These are phyloP conservation scores for Tricholoma terreum DNA, from an alignment of 768 basidiomycete genomes.

Conservation along the genomic window DNA sequence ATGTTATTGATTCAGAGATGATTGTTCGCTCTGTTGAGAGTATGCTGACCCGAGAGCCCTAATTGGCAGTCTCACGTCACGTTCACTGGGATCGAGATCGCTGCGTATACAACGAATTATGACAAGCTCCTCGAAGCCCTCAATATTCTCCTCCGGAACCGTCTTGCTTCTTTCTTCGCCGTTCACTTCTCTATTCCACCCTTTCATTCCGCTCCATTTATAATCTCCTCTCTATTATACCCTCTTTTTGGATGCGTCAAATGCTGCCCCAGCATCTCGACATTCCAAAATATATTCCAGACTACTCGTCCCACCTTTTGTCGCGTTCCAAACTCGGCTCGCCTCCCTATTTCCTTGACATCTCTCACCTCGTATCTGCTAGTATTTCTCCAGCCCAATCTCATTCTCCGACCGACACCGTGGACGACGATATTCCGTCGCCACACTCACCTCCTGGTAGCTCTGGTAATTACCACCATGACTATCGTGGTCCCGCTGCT, in stretches of 20 bases:
- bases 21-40: too few relatives aligned
- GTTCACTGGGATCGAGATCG: conserved; percentile 32
- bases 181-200: conserved; percentile 1
- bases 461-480: conserved; percentile 31
- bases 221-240: conserved; percentile 11
- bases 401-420: conserved; percentile 32
- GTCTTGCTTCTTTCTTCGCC: conserved; percentile 13
- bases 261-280: conserved; percentile 25
- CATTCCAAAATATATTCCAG: conserved; percentile 23
- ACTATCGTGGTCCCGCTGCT: conserved; percentile 23
- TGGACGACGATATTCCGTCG: conserved; percentile 32
- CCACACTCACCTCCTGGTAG: conserved; percentile 30
- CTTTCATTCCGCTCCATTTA: conserved; percentile 16
- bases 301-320: conserved; percentile 14
- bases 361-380: conserved; percentile 20
- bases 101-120: conserved; percentile 1
- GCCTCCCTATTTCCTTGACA: conserved; percentile 24
- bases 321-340: conserved; percentile 21
- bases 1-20: conserved; percentile 18
- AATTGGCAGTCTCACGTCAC: conserved; percentile 22
- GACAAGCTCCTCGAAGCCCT: conserved; percentile 16
- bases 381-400: conserved; percentile 23
- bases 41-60: conserved; percentile 16
- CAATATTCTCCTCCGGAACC: conserved; percentile 21
- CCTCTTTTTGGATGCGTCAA: conserved; percentile 1